A percentile compares a stretch with the other conserved stretches of the same genome.
Conservation (phyloP, 768 basidiomycete genomes). For the Crassisporium funariophilum region DNA sequence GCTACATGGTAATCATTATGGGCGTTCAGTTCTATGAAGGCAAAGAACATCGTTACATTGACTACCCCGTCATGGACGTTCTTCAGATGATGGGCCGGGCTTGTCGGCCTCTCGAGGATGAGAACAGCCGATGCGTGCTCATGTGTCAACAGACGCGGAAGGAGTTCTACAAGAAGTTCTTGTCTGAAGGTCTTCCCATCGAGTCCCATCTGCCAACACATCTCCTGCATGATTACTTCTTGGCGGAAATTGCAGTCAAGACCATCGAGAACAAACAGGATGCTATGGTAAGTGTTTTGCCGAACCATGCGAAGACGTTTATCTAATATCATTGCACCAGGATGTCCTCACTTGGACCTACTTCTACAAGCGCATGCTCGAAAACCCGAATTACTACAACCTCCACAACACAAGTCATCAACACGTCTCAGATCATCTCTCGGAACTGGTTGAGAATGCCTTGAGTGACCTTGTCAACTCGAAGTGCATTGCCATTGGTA, state of each 20-base stretch:
- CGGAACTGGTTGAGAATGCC: conserved; percentile 94
- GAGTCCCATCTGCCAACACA: conserved; percentile 93
- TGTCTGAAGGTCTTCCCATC: conserved; percentile 95
- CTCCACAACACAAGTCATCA: conserved; percentile 94
- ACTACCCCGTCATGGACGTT: conserved; percentile 98
- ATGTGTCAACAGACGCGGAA: conserved; percentile 99
- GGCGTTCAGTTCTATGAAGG: conserved; percentile 98
- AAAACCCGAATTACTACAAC: conserved; percentile 96
- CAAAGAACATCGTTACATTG: conserved; percentile 96
- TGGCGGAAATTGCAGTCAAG: conserved; percentile 97
- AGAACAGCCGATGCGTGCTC: conserved; percentile 88
- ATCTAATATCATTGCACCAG: conserved; percentile 33
- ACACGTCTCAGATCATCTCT: conserved; percentile 93
- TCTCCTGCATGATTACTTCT: conserved; percentile 93
- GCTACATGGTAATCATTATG: conserved; percentile 99
- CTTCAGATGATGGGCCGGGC: conserved; percentile 99
- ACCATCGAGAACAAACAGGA: conserved; percentile 99
- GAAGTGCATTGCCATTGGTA: conserved; percentile 91
- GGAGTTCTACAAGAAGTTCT: conserved; percentile 99
- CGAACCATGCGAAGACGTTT: background rate
- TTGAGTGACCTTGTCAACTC: conserved; percentile 89
- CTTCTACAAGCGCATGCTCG: conserved; percentile 96
- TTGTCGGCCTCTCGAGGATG: conserved; percentile 87
- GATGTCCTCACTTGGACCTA: conserved; percentile 99
- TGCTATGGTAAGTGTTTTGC: conserved; percentile 65